Conservation (phyloP, 2,329 filamentous ascomycete species). For the Fusarium sp. region DNA sequence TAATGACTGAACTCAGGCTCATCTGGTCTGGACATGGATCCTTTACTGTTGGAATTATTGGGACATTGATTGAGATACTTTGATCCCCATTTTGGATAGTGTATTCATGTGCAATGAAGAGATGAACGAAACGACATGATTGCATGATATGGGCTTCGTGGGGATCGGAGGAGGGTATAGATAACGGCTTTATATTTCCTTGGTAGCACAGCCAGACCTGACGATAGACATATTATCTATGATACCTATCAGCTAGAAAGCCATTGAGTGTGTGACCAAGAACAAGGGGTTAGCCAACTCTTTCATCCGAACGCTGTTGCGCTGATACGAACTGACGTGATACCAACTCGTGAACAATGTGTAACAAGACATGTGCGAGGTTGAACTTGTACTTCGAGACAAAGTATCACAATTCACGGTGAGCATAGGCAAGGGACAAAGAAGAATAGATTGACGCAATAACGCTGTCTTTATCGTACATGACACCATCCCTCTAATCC, state of each 20-base stretch:
- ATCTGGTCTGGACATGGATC: neutral
- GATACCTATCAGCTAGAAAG: neutral
- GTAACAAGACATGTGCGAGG: neutral
- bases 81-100: neutral
- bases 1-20: neutral
- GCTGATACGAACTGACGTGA: neutral
- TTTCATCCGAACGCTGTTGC: neutral
- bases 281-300: neutral
- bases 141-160: neutral
- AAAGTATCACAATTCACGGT: neutral
- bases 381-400: neutral
- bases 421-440: neutral
- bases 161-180: neutral
- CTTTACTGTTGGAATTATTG: neutral
- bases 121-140: neutral
- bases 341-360: neutral
- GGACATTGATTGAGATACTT: neutral
- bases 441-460: conserved; percentile 15
- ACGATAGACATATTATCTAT: neutral
- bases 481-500: conserved; percentile 12
- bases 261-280: neutral
- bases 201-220: neutral
- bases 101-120: conserved; percentile 17
- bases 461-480: conserved; percentile 34
- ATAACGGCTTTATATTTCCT: neutral